phyloP scores from a whole-genome alignment of 2,329 filamentous ascomycete species.

The Fusarium oligoseptatum region DNA sequence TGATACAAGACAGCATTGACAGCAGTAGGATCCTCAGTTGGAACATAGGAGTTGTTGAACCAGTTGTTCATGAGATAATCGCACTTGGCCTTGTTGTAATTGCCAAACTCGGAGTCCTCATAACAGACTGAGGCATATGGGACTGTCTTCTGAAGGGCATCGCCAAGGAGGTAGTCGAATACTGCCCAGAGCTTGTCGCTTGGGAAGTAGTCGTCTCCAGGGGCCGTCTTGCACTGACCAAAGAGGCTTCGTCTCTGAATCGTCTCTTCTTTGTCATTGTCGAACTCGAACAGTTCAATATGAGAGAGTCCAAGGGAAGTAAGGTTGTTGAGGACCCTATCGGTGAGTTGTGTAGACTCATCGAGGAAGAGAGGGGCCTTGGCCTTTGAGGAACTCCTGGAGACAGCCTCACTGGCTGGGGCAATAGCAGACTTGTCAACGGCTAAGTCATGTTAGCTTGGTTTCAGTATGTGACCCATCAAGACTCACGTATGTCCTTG shows the following conservation, averaged over 20 bases:
- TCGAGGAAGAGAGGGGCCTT: slow-evolving; percentile 24
- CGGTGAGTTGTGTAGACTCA: slow-evolving; percentile 53
- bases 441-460: background rate
- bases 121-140: slow-evolving; percentile 52
- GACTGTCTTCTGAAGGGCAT: slow-evolving; percentile 49
- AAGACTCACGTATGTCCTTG: slow-evolving; percentile 41
- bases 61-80: slow-evolving; percentile 31
- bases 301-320: slow-evolving; percentile 47
- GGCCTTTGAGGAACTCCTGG: slow-evolving; percentile 17
- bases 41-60: slow-evolving; percentile 33
- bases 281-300: slow-evolving; percentile 52
- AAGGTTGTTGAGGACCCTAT: slow-evolving; percentile 50
- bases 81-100: slow-evolving; percentile 22
- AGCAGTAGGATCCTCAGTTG: slow-evolving; percentile 53
- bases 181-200: slow-evolving; percentile 45
- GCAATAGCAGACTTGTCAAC: slow-evolving; percentile 39
- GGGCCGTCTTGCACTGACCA: slow-evolving; percentile 48
- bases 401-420: slow-evolving; percentile 35
- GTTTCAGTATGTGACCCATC: background rate
- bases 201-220: slow-evolving; percentile 49
- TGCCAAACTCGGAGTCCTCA: slow-evolving; percentile 22
- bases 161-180: slow-evolving; percentile 51
- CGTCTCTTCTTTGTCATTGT: slow-evolving; percentile 13
- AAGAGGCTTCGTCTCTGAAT: slow-evolving; percentile 17
- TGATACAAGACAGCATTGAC: slow-evolving; percentile 57